phyloP scores from a whole-genome alignment of 768 basidiomycete species.

The Lanmaoa pseudosensibilis region DNA sequence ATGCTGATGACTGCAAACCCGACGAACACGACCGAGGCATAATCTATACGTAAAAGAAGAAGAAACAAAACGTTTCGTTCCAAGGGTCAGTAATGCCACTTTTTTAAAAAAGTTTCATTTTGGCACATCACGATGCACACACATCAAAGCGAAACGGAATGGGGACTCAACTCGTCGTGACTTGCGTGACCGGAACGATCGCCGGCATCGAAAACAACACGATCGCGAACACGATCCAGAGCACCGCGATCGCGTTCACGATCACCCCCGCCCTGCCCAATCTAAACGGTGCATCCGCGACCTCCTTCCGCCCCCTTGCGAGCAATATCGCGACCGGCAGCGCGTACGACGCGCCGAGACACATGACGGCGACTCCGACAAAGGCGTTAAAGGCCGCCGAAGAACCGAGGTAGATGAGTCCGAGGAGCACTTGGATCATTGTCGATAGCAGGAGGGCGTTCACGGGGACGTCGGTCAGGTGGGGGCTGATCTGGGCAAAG shows the following conservation, averaged over 20 bases:
- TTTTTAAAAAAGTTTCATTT: no score
- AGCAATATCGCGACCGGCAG: slow-evolving; percentile 61
- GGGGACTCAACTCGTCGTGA: slow-evolving; percentile 44
- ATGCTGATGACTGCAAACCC: slow-evolving; percentile 59
- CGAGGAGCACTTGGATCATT: slow-evolving; percentile 55
- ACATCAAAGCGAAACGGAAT: neutral
- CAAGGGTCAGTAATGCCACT: neutral
- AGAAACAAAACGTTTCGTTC: no score
- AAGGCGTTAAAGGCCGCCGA: slow-evolving; percentile 68
- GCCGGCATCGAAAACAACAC: slow-evolving; percentile 72
- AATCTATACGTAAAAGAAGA: slow-evolving; percentile 42
- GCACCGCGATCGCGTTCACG: slow-evolving; percentile 52
- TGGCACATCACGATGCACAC: neutral
- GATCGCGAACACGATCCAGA: slow-evolving; percentile 63
- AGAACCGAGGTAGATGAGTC: slow-evolving; percentile 62
- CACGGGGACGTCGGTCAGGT: slow-evolving; percentile 50
- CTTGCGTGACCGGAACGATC: slow-evolving; percentile 51
- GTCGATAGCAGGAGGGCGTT: slow-evolving; percentile 63
- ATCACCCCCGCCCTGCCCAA: slow-evolving; percentile 46
- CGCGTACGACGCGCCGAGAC: slow-evolving; percentile 61
- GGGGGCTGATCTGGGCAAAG: slow-evolving; percentile 48
- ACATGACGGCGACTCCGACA: slow-evolving; percentile 65
- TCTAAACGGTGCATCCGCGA: slow-evolving; percentile 50
- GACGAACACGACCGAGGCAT: slow-evolving; percentile 65
- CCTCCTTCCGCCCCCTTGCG: slow-evolving; percentile 41